Evolutionary conservation across 2,329 filamentous ascomycete genomes (phyloP).

Genomic region (Paracamarosporium sp.): DNA sequence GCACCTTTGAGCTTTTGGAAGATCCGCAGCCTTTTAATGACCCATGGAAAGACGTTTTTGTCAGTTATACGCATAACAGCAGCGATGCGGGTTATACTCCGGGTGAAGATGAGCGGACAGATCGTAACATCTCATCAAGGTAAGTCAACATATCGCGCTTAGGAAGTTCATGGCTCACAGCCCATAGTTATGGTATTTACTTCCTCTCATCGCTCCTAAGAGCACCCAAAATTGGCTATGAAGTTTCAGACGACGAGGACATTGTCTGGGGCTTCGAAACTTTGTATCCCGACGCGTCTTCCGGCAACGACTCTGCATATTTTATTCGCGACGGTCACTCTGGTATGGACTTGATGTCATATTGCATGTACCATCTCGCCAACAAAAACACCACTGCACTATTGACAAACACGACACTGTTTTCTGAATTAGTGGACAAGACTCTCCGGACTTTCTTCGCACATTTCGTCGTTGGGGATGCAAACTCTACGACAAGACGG

Average conservation of each 20-base stretch:
- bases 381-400: background rate
- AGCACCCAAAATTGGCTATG: background rate
- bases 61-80: background rate
- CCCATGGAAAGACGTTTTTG: background rate
- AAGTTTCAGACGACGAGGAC: background rate
- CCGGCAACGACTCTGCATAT: background rate
- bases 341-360: background rate
- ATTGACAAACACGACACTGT: background rate
- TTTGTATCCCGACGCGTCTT: background rate
- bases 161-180: background rate
- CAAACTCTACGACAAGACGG: background rate
- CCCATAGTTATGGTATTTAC: background rate
- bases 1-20: constrained; percentile 8
- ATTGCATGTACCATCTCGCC: background rate
- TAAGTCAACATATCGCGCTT: background rate
- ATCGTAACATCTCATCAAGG: background rate
- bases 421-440: background rate
- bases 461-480: background rate
- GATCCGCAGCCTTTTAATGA: background rate
- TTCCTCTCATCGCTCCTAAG: background rate
- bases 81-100: background rate
- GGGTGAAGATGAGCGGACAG: no score
- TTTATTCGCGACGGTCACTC: background rate
- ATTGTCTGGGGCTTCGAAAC: background rate
- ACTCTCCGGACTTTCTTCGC: background rate